phyloP scores from a whole-genome alignment of 495 filamentous ascomycete genomes.

The Neurospora tetrasperma region DNA sequence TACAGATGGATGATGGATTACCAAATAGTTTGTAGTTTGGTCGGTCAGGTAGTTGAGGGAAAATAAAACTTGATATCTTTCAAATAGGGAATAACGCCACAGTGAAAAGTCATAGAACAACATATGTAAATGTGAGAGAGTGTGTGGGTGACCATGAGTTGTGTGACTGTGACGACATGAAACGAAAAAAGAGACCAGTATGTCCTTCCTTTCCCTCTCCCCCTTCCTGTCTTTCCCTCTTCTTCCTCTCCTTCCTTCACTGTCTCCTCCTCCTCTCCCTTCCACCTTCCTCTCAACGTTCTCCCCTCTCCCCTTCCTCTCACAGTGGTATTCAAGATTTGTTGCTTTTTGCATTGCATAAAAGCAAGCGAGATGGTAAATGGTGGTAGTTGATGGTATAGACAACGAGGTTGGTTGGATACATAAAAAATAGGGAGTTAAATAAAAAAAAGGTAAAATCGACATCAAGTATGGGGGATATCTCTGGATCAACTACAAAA shows the following conservation, averaged over 20 bases:
- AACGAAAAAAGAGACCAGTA: neutral
- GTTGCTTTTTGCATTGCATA: neutral
- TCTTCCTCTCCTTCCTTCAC: neutral
- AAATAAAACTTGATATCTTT: constrained; percentile 1
- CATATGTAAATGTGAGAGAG: neutral
- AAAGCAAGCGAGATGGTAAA: neutral
- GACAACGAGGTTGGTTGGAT: neutral
- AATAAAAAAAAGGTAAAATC: neutral
- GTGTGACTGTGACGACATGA: neutral
- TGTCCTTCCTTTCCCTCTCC: neutral
- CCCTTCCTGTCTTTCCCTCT: neutral
- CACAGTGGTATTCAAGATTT: neutral
- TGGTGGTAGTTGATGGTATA: neutral
- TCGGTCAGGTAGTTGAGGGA: neutral
- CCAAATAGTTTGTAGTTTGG: neutral
- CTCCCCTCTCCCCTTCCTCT: neutral
- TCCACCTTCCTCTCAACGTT: neutral
- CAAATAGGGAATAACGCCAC: neutral
- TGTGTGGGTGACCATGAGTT: neutral
- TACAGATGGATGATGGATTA: neutral
- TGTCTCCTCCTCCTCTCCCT: neutral
- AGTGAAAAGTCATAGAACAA: neutral
- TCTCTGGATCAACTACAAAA: neutral
- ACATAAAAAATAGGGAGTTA: neutral
- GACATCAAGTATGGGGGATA: neutral